Base-by-base conservation (phyloP, 1,284 basidiomycete species). In the Termitomyces sp. region DNA sequence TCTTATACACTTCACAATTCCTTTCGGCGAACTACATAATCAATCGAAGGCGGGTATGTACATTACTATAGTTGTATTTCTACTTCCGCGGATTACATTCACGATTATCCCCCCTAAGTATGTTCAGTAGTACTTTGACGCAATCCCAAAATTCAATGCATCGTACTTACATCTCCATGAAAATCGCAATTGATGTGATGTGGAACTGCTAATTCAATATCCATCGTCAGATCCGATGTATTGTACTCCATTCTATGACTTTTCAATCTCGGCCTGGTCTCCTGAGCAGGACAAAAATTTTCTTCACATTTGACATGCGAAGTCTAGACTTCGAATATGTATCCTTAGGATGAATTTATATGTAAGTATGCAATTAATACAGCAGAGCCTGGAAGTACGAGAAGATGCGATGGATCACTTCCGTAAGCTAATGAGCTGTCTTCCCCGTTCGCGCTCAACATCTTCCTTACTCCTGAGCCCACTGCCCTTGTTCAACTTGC, bases 381-480 rank as follows among this genome's bases (percentile, higher is more conserved):
- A 51, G 35, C 35, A 41, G 18, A 14, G 24, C 30, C 19, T 33
- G 11, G 18, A 31, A 35, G 21, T 43, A 43, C 14, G 48, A 50
- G 24, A 34, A 41, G 19, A 33, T 30, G 18, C 16, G 11, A 43
- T 31, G 16, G 28, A 53, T 54, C 73, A 75, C 44, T 78, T 77
- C 68, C 81, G 74, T 57, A 86, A 73, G 62, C 77, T 78, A 18
- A 84, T 66, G 60, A 90, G 68, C 64, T 75, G 83, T 67, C 88
- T 77, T 21, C 88, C 88, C 56, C 88, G 74, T 58, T 85, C 86
- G 51, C 85, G 75, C 71, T 91, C 87, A 26, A 90, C 67, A 51
- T 84, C 83, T 51, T 67, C 71, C 65, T 81, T 82, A 51, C 78
- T 77, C 65, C 80, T 74, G 67, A 89, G 70, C 33, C 88, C 88